Evolutionary conservation across 495 filamentous ascomycete genomes (phyloP).

Genomic region (Copromyces sp.): DNA sequence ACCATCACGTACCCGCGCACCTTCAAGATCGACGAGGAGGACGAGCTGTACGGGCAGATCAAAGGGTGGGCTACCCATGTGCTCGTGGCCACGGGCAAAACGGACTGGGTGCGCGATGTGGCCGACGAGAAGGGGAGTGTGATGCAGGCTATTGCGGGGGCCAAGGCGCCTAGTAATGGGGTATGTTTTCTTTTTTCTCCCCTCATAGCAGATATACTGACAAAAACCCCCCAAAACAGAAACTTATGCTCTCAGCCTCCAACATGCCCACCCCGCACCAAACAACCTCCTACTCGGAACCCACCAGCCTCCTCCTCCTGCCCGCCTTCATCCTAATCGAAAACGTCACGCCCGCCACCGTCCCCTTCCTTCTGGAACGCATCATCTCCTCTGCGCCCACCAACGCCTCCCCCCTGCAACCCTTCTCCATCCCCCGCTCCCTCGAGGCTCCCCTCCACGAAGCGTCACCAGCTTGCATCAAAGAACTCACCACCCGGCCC

Average conservation of each 20-base stretch:
- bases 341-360: slow-evolving; percentile 68
- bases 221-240: slow-evolving; percentile 34
- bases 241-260: slow-evolving; percentile 84
- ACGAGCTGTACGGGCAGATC: slow-evolving; percentile 76
- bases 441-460: slow-evolving; percentile 47
- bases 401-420: slow-evolving; percentile 57
- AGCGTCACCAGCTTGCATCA: slow-evolving; percentile 14
- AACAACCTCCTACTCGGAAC: slow-evolving; percentile 46
- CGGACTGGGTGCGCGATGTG: slow-evolving; percentile 88
- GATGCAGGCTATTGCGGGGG: slow-evolving; percentile 75
- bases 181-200: slow-evolving; percentile 36
- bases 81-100: slow-evolving; percentile 87
- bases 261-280: slow-evolving; percentile 72
- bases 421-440: slow-evolving; percentile 22
- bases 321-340: slow-evolving; percentile 82
- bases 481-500: slow-evolving; percentile 52
- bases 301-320: slow-evolving; percentile 77
- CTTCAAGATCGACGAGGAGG: slow-evolving; percentile 64
- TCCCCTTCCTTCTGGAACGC: slow-evolving; percentile 58
- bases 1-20: slow-evolving; percentile 59
- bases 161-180: slow-evolving; percentile 59
- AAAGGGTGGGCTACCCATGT: slow-evolving; percentile 85
- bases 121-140: slow-evolving; percentile 86
- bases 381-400: slow-evolving; percentile 67
- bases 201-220: background rate